A percentile compares a stretch with the other conserved stretches of the same genome.
Conservation (phyloP, 352 stramenopile species). For the Phytopythium montanum region DNA sequence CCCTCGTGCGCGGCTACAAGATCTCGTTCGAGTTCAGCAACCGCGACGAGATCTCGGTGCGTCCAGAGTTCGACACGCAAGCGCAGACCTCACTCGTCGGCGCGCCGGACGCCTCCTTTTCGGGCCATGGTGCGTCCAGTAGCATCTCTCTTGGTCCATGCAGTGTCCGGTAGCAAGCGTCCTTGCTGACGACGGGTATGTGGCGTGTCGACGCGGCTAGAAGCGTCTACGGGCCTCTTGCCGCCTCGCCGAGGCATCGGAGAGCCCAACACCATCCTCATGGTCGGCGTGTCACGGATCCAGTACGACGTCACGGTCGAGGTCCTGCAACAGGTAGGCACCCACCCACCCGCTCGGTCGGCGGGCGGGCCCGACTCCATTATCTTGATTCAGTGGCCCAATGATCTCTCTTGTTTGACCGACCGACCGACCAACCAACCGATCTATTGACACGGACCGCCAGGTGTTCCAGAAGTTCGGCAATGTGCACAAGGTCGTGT, state of each 20-base stretch:
- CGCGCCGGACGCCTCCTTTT: conserved; percentile 13
- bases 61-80: conserved; percentile 19
- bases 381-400: too few relatives aligned
- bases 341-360: too few relatives aligned
- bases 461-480: conserved; percentile 83
- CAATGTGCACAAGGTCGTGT: conserved; percentile 79
- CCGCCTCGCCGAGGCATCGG: conserved; percentile 29
- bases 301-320: conserved; percentile 82
- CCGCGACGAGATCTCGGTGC: conserved; percentile 54
- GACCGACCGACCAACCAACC: background rate
- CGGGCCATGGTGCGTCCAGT: conserved; percentile 7
- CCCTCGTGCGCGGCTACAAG: conserved; percentile 73
- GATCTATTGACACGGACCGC: too few relatives aligned
- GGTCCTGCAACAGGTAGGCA: conserved; percentile 62
- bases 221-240: conserved; percentile 10
- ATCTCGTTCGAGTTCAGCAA: conserved; percentile 77
- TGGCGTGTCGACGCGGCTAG: background rate
- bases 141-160: background rate
- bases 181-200: background rate
- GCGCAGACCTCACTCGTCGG: conserved; percentile 1
- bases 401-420: too few relatives aligned
- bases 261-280: conserved; percentile 62
- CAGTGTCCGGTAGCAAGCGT: background rate
- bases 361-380: too few relatives aligned
- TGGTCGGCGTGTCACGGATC: conserved; percentile 79